Evolutionary conservation across 1,284 basidiomycete genomes (phyloP), one percentile per base, ranked within the genome.

Genomic region (Puccinia triticina): DNA sequence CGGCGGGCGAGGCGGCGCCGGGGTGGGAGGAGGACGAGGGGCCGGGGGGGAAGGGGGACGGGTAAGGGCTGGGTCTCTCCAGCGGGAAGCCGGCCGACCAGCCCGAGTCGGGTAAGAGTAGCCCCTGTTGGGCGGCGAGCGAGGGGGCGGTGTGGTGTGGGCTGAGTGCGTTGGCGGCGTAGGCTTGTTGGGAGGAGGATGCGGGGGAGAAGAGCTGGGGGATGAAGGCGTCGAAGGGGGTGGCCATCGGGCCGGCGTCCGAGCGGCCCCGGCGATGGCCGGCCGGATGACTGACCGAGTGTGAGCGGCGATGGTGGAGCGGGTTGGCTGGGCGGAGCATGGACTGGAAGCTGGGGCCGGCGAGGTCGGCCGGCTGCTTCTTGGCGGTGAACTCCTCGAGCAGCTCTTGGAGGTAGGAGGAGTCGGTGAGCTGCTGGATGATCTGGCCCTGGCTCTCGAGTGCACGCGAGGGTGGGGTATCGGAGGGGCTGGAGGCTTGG

Each of bases 241-340:
- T 29, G 18, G 37, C 40, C 34, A 29, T 26, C 12, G 34, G 61
- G 32, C 2, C 16, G 4, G 55, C 53, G 34, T 77, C 76, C 1
- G 59, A 66, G 1, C 76, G 59, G 14, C 76, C 76, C 26, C 76
- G 57, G 2, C 61, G 59, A 40, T 77, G 76, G 32, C 50, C 72
- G 23, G 46, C 16, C 2, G 34, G 50, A 76, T 76, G 74, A 61
- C 74, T 67, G n/a, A 77, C 46, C 10, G 76, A 77, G 59, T 77
- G 76, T 16, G 59, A 66, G 18, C 61, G 37, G 1, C 76, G 76
- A 67, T 66, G 46, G 32, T 34, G 40, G 48, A 37, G 26, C 26
- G 40, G 46, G 46, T 2, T 29, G n/a, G 40, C 11, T 18, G 76
- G 76, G 16, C 48, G 48, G 1, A 77, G 32, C 18, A 77, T 43